Percentiles rank a stretch among this genome's conserved stretches.
phyloP scores from a whole-genome alignment of 2,329 filamentous ascomycete species.

The Chaetomium sp. region DNA sequence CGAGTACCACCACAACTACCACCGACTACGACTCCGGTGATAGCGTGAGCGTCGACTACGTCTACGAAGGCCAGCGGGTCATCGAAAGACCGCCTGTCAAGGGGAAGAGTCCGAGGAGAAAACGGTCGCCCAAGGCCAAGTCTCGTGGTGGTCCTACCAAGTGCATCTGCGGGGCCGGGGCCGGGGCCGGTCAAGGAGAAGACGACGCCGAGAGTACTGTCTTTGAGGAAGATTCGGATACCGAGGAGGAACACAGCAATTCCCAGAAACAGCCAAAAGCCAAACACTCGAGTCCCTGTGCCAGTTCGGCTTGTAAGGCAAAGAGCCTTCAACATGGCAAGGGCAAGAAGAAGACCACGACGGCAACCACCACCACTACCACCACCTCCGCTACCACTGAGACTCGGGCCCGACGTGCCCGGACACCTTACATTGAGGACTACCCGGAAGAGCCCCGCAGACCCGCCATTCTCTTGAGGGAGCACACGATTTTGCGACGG shows the following conservation, averaged over 20 bases:
- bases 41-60: constrained; percentile 18
- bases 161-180: constrained; percentile 11
- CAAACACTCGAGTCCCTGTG: background rate
- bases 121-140: constrained; percentile 14
- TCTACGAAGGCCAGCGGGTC: constrained; percentile 15
- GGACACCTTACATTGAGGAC: constrained; percentile 23
- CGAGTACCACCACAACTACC: constrained; percentile 16
- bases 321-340: background rate
- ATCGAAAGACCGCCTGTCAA: constrained; percentile 3
- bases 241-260: constrained; percentile 8
- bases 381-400: background rate
- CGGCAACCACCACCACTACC: no score
- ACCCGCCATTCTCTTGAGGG: constrained; percentile 19
- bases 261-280: background rate
- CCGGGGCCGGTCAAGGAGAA: background rate
- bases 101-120: constrained; percentile 11
- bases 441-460: constrained; percentile 21
- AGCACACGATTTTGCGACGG: constrained; percentile 20
- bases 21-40: constrained; percentile 25
- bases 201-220: constrained; percentile 14
- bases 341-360: constrained; percentile 2
- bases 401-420: constrained; percentile 5
- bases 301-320: background rate
- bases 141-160: background rate
- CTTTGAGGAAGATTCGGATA: constrained; percentile 15